A percentile compares a stretch with the other conserved stretches of the same genome.
Evolutionary conservation across 139 green algal species (phyloP).

Genomic region (Nannochloris sp.): DNA sequence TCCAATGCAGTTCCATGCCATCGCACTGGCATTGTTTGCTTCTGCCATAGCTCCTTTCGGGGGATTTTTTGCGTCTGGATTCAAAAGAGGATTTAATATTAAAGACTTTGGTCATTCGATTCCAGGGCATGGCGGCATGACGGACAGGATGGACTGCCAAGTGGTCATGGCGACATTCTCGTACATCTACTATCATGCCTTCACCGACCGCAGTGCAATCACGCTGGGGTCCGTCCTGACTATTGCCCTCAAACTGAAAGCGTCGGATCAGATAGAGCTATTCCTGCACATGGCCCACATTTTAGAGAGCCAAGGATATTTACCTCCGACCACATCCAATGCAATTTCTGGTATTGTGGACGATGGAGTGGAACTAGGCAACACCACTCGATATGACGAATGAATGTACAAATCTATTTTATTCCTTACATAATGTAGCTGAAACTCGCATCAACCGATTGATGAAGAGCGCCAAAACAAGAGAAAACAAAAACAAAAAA

Average conservation of each 20-base stretch:
- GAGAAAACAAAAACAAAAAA: too few relatives aligned
- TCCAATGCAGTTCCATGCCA: slow-evolving; percentile 51
- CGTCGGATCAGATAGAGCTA: slow-evolving; percentile 16
- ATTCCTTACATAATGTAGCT: neutral
- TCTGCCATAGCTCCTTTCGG: slow-evolving; percentile 94
- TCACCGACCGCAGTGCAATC: slow-evolving; percentile 39
- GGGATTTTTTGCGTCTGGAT: slow-evolving; percentile 95
- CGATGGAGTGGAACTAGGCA: neutral
- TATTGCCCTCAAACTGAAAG: slow-evolving; percentile 7
- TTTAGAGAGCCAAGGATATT: slow-evolving; percentile 10
- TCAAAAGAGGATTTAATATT: slow-evolving; percentile 98
- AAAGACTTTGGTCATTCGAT: slow-evolving; percentile 99
- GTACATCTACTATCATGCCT: slow-evolving; percentile 90
- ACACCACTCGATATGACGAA: neutral
- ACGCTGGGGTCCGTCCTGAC: slow-evolving; percentile 49
- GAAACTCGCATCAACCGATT: neutral
- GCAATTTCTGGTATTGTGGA: slow-evolving; percentile 8
- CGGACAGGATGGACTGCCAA: slow-evolving; percentile 98
- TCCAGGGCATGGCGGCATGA: slow-evolving; percentile 94
- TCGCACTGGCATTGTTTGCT: slow-evolving; percentile 80
- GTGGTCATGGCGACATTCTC: slow-evolving; percentile 94
- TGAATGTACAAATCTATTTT: neutral
- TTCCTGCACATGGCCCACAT: slow-evolving; percentile 18
- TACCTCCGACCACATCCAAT: slow-evolving; percentile 2
- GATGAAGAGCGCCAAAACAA: too few relatives aligned